Conservation (phyloP, 768 basidiomycete species). For the Boletus reticulatus region DNA sequence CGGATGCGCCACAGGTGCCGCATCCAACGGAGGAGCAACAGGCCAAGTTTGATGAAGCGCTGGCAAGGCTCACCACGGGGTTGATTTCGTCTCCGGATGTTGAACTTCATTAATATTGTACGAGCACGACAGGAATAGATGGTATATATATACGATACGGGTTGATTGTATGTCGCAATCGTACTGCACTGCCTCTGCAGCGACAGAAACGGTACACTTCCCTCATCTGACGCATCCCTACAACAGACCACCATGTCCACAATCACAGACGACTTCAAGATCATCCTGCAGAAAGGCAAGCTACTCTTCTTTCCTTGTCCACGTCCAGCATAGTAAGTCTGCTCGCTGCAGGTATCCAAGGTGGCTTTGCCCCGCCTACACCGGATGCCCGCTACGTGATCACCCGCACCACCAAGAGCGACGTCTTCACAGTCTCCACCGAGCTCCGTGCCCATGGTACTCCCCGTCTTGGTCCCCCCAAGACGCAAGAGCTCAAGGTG, state of each 20-base stretch:
- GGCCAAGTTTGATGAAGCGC: constrained; percentile 60
- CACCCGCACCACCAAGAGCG: constrained; percentile 35
- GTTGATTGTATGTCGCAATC: background rate
- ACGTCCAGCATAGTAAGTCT: background rate
- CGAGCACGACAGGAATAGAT: no score
- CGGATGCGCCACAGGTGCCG: constrained; percentile 50
- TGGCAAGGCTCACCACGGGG: constrained; percentile 40
- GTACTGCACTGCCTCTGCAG: background rate
- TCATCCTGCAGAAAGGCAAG: constrained; percentile 54
- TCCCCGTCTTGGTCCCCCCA: constrained; percentile 38
- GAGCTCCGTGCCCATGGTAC: constrained; percentile 50
- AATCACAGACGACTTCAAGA: constrained; percentile 10
- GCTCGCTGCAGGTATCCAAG: constrained; percentile 51
- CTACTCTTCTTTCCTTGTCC: background rate
- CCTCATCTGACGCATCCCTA: background rate
- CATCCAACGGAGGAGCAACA: constrained; percentile 61
- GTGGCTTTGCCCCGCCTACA: constrained; percentile 72
- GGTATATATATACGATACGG: no score
- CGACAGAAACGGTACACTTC: background rate
- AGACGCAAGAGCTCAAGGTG: constrained; percentile 49
- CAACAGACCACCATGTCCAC: constrained; percentile 14
- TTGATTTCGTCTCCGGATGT: no score
- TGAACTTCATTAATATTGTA: no score
- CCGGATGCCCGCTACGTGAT: constrained; percentile 55
- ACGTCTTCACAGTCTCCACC: constrained; percentile 44